Conservation (phyloP, 148 eudicot genomes). For the Rhododendron molle region DNA sequence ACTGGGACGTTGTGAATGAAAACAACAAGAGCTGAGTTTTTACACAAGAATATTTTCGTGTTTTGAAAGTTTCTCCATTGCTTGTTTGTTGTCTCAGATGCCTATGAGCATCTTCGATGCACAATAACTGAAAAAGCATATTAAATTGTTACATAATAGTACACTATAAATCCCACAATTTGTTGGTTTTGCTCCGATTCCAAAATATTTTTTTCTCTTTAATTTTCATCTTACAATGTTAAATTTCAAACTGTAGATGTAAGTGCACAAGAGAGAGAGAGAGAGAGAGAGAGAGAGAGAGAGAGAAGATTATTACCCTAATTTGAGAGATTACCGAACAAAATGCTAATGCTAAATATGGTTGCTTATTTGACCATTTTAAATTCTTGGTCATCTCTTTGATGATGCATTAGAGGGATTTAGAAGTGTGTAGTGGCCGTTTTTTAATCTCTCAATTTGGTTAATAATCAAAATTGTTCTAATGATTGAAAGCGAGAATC, state of each 20-base stretch:
- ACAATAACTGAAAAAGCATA: not conserved
- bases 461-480: not conserved
- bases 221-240: not conserved
- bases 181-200: not conserved
- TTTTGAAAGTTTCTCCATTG: not conserved
- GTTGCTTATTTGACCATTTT: not conserved
- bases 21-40: not conserved
- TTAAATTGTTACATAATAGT: not conserved
- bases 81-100: not conserved
- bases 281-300: not conserved
- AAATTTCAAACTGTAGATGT: not conserved
- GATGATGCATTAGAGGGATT: not conserved
- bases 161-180: not conserved
- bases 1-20: not conserved
- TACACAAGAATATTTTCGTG: not conserved
- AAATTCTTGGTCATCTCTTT: not conserved
- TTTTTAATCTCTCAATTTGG: not conserved
- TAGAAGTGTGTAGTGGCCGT: not conserved
- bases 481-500: not conserved
- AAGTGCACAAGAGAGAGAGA: not conserved
- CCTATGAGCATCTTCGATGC: not conserved
- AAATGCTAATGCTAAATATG: not conserved
- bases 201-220: not conserved
- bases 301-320: not conserved
- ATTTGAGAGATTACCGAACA: not conserved